A percentile compares a stretch with the other conserved stretches of the same genome.
These are phyloP conservation scores for Anacardium occidentale DNA, from an alignment of 345 rosid species.

Conservation along the genomic window DNA sequence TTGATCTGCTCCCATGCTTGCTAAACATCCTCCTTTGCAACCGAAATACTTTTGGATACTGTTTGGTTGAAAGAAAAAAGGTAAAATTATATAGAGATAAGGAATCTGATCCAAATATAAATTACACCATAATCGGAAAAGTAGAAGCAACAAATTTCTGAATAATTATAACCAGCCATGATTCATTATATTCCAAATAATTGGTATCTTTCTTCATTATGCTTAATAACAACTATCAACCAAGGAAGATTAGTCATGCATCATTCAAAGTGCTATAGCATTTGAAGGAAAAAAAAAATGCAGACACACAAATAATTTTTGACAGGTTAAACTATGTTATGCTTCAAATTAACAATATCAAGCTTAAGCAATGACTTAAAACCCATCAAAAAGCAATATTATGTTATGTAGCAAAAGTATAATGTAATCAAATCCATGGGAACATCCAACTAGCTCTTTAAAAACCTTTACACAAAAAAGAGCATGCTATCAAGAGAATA, in stretches of 20 bases:
- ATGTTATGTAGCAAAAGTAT: neutral
- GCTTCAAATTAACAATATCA: neutral
- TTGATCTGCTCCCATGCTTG: slow-evolving; percentile 81
- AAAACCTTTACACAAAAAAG: neutral
- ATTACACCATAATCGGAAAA: neutral
- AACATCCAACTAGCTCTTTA: neutral
- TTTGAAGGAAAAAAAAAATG: neutral
- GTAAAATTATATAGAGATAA: slow-evolving; percentile 6
- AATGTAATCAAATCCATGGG: neutral
- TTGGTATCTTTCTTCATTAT: neutral
- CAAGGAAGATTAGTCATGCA: neutral
- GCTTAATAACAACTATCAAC: neutral
- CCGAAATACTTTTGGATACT: slow-evolving; percentile 81
- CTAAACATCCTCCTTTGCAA: slow-evolving; percentile 87
- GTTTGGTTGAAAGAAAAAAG: slow-evolving; percentile 16
- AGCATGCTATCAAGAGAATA: slow-evolving; percentile 10
- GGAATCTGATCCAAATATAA: slow-evolving; percentile 1
- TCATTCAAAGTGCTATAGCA: neutral
- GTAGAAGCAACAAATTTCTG: slow-evolving; percentile 9
- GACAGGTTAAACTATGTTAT: neutral
- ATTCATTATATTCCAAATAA: neutral
- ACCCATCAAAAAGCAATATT: neutral
- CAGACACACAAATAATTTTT: neutral
- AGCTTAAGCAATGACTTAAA: neutral
- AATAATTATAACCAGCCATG: neutral